Base-by-base conservation (phyloP, 352 stramenopile genomes). In the Phytophthora constricta region DNA sequence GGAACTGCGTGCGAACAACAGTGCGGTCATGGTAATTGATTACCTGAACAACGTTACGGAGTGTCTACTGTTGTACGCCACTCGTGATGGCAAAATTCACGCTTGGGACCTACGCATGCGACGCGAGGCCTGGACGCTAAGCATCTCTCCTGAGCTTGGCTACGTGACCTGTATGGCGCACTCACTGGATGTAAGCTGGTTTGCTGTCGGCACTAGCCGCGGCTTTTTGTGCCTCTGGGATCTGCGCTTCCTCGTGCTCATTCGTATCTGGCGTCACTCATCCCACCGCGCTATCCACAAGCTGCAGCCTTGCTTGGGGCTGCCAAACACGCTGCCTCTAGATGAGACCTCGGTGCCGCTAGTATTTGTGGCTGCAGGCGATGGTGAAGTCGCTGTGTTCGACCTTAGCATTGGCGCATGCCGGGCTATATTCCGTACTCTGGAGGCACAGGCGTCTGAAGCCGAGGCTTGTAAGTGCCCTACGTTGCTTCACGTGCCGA, bases 201-300 rank as follows among this genome's bases (percentile, higher is more conserved):
- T 99, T 42, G 88, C 96, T 11, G 95, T 92, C 22, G 97, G 97
- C 31, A 99, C 97, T 5, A 98, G 82, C 59, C 83, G 89, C 65
- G 97, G 97, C 4, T 98, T 97, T 71, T 84, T 99, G 57, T 95
- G 90, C 58, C 68, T 99, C 25, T 99, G 95, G 93, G 97, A 99
- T 71, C 70, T 99, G 48, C 90, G 97, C 17, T 99, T 98, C 80
- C 85, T 98, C 39, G 76, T 97, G 54, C 82, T 98, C 27, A 94
- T 98, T 50, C 97, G 97, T 28, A 89, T 99, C 14, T 99, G 96
- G 97, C 82, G 95, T n/a, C 96, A 99, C 76, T 98, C 92, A 43
- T 96, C 91, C 17, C 84, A 95, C 31, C 80, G 82, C 46, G 77
- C 89, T 23, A 98, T 99, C 49, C 93, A 97, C 58, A 76, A 88